phyloP scores from a whole-genome alignment of 768 basidiomycete genomes.

The Leccinum subgranulosum region DNA sequence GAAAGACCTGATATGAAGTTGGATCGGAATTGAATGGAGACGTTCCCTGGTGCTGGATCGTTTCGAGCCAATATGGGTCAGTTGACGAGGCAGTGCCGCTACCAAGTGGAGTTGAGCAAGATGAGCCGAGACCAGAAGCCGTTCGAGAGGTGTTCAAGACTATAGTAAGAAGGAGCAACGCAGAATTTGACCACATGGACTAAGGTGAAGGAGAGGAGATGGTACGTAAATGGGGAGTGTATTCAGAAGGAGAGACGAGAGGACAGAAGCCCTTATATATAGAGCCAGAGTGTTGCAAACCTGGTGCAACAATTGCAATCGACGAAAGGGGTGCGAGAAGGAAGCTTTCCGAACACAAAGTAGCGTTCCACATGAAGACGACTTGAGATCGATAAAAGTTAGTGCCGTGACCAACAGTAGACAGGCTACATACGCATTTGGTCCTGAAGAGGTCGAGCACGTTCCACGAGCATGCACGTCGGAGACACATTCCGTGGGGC shows the following conservation, averaged over 20 bases:
- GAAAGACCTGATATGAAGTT: slow-evolving; percentile 61
- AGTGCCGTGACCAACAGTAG: not conserved
- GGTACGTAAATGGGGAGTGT: not conserved
- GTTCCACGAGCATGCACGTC: slow-evolving; percentile 4
- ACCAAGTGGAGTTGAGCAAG: slow-evolving; percentile 45
- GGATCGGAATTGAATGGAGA: slow-evolving; percentile 58
- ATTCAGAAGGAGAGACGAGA: not conserved
- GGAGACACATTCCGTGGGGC: not conserved
- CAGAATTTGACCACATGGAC: slow-evolving; percentile 8
- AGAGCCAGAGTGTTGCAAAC: not conserved
- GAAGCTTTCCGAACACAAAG: not conserved
- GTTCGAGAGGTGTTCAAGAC: slow-evolving; percentile 1
- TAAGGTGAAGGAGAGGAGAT: not conserved
- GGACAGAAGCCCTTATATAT: slow-evolving; percentile 14
- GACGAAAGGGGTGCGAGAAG: slow-evolving; percentile 2
- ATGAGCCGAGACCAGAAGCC: slow-evolving; percentile 38
- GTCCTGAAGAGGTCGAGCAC: not conserved
- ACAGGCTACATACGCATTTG: not conserved
- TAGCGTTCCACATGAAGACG: not conserved
- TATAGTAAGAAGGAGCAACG: slow-evolving; percentile 9
- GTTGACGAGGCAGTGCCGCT: slow-evolving; percentile 43
- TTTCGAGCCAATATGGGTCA: slow-evolving; percentile 65
- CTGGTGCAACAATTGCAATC: not conserved
- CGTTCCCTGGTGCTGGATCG: slow-evolving; percentile 68
- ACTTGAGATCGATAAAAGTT: slow-evolving; percentile 1